phyloP scores from a whole-genome alignment of 1,284 basidiomycete genomes.

The Dichomitus squalens region DNA sequence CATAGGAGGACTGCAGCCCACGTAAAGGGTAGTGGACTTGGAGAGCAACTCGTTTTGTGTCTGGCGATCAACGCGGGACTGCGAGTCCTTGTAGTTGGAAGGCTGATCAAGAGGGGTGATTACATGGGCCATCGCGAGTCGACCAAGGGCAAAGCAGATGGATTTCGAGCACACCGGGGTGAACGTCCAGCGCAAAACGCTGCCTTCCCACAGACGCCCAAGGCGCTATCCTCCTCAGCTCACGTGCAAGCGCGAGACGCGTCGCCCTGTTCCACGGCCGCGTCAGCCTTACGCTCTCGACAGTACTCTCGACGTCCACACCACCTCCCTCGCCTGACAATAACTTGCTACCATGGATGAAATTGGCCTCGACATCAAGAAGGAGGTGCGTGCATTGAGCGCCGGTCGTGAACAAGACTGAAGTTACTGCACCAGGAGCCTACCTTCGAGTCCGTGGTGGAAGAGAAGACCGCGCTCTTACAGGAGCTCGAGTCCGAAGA shows the following conservation, averaged over 20 bases:
- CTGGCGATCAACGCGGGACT: conserved; percentile 72
- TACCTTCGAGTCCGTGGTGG: conserved; percentile 84
- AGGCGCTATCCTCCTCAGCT: conserved; percentile 9
- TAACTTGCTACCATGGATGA: conserved; percentile 61
- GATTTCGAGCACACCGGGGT: conserved; percentile 8
- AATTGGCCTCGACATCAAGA: conserved; percentile 83
- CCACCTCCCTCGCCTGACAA: conserved; percentile 21
- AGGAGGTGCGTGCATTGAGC: conserved; percentile 59
- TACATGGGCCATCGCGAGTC: conserved; percentile 79
- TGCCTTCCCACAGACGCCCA: conserved; percentile 7
- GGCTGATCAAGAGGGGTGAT: conserved; percentile 87
- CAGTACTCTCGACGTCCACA: conserved; percentile 13
- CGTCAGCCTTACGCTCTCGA: conserved; percentile 47
- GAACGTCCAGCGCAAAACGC: conserved; percentile 12
- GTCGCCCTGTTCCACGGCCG: conserved; percentile 42
- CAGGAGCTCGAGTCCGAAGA: conserved; percentile 84
- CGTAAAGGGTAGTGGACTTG: conserved; percentile 80
- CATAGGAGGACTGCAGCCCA: conserved; percentile 39
- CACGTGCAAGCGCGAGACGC: conserved; percentile 24
- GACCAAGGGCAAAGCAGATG: conserved; percentile 9
- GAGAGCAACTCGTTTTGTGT: conserved; percentile 70
- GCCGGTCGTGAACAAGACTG: conserved; percentile 7
- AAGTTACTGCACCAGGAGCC: conserved; percentile 67
- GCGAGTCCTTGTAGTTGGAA: conserved; percentile 94
- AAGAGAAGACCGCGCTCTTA: conserved; percentile 85